These are phyloP conservation scores for Linnemannia hyalina DNA, from an alignment of 192 early-diverging fungal genomes.

Conservation along the genomic window DNA sequence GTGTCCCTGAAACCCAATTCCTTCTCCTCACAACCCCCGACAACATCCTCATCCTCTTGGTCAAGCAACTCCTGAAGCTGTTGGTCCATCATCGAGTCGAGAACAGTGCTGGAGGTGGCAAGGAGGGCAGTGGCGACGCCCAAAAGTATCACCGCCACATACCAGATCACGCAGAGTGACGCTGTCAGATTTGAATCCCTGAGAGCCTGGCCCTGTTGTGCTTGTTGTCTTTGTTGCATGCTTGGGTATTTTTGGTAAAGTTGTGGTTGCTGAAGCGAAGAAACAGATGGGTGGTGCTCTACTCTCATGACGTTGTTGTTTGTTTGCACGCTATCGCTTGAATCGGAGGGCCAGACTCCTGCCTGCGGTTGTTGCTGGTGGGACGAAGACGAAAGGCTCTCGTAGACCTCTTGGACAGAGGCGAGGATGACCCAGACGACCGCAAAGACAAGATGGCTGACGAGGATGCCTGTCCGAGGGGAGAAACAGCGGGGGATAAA, in stretches of 20 bases:
- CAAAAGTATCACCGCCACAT: constrained; percentile 13
- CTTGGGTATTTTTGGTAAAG: constrained; percentile 1
- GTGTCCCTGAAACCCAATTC: neutral
- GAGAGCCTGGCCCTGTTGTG: constrained; percentile 10
- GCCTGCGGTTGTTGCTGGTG: neutral
- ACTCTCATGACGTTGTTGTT: neutral
- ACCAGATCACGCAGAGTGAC: constrained; percentile 32
- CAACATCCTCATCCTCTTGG: neutral
- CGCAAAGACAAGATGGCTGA: constrained; percentile 25
- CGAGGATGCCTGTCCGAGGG: constrained; percentile 15
- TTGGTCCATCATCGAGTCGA: constrained; percentile 15
- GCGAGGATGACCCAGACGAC: constrained; percentile 32
- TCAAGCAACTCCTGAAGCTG: neutral
- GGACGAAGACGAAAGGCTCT: neutral
- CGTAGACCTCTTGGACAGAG: constrained; percentile 27
- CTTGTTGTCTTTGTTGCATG: neutral
- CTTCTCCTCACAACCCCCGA: neutral
- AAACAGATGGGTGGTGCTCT: neutral
- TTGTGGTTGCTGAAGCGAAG: neutral
- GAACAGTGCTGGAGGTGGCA: constrained; percentile 12
- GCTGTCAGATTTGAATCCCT: neutral
- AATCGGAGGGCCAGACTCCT: neutral
- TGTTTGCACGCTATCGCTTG: neutral
- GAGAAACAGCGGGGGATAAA: constrained; percentile 4
- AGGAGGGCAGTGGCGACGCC: constrained; percentile 41